phyloP scores from a whole-genome alignment of 257 asterid genomes.

The Fraxinus anomala region DNA sequence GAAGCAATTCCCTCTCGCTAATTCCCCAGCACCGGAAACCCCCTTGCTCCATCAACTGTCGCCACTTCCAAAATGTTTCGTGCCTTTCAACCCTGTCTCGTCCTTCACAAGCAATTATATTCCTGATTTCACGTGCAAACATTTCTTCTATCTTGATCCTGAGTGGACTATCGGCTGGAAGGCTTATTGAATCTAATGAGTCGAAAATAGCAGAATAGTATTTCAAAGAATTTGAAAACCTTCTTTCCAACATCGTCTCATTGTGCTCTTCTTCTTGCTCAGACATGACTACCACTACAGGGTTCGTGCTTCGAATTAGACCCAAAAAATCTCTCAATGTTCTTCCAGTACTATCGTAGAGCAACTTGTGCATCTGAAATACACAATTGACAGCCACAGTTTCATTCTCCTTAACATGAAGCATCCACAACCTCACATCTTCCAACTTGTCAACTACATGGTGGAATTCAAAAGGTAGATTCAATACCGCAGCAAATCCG shows the following conservation, averaged over 20 bases:
- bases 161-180: constrained; percentile 49
- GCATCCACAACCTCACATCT: constrained; percentile 98
- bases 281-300: constrained; percentile 59
- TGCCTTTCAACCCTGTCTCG: constrained; percentile 83
- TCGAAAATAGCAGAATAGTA: constrained; percentile 86
- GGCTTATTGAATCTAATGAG: constrained; percentile 52
- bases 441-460: constrained; percentile 89
- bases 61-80: constrained; percentile 62
- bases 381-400: constrained; percentile 76
- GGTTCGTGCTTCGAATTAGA: constrained; percentile 75
- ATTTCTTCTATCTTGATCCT: constrained; percentile 78
- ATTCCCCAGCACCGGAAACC: constrained; percentile 55
- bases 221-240: constrained; percentile 59
- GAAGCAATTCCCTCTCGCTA: constrained; percentile 64
- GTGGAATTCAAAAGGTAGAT: constrained; percentile 79
- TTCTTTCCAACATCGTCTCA: constrained; percentile 51
- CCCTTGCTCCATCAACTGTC: constrained; percentile 62
- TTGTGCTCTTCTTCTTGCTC: constrained; percentile 88
- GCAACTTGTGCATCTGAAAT: constrained; percentile 77
- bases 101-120: constrained; percentile 78
- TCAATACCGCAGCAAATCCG: constrained; percentile 70
- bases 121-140: constrained; percentile 71
- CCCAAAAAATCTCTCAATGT: constrained; percentile 63
- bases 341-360: constrained; percentile 62
- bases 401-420: constrained; percentile 88